phyloP scores from a whole-genome alignment of 305 asterid genomes.

The Fraxinus xanthoxyloides region DNA sequence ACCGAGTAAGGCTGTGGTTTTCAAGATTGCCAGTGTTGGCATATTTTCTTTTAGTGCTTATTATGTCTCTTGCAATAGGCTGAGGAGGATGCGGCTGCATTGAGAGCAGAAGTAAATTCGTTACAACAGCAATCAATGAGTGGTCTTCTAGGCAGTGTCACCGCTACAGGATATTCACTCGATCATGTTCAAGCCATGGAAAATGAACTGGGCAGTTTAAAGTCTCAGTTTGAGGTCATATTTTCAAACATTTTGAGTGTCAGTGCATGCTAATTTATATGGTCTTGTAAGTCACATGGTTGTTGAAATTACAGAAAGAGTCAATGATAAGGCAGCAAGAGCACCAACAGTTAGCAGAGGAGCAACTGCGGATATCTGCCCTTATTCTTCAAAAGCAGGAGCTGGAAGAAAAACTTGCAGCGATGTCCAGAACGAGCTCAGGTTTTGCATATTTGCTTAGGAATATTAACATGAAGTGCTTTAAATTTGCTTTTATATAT shows the following conservation, averaged over 20 bases:
- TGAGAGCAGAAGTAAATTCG: constrained; percentile 79
- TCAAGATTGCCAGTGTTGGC: constrained; percentile 16
- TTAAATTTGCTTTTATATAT: constrained; percentile 15
- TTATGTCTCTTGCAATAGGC: constrained; percentile 54
- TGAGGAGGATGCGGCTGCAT: constrained; percentile 93
- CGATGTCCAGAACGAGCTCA: constrained; percentile 52
- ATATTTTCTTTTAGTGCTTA: constrained; percentile 17
- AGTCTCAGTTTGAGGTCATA: constrained; percentile 78
- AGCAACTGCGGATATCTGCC: constrained; percentile 59
- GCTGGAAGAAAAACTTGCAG: constrained; percentile 77
- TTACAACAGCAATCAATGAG: constrained; percentile 85
- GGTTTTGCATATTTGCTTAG: constrained; percentile 40
- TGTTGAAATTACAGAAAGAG: constrained; percentile 57
- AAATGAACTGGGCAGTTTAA: constrained; percentile 65
- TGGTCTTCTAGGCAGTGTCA: constrained; percentile 38
- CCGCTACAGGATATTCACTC: constrained; percentile 44
- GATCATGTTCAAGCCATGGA: constrained; percentile 83
- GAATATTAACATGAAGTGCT: constrained; percentile 8
- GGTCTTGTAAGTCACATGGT: constrained; percentile 7
- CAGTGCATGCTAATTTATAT: constrained; percentile 16
- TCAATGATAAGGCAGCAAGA: constrained; percentile 73
- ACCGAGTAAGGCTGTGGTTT: constrained; percentile 55
- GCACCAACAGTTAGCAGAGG: constrained; percentile 64
- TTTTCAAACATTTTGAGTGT: constrained; percentile 3
- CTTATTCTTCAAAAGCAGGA: constrained; percentile 69